A percentile compares a stretch with the other conserved stretches of the same genome.
Evolutionary conservation across 2,329 filamentous ascomycete species (phyloP).

Genomic region (Talaromyces marneffei): DNA sequence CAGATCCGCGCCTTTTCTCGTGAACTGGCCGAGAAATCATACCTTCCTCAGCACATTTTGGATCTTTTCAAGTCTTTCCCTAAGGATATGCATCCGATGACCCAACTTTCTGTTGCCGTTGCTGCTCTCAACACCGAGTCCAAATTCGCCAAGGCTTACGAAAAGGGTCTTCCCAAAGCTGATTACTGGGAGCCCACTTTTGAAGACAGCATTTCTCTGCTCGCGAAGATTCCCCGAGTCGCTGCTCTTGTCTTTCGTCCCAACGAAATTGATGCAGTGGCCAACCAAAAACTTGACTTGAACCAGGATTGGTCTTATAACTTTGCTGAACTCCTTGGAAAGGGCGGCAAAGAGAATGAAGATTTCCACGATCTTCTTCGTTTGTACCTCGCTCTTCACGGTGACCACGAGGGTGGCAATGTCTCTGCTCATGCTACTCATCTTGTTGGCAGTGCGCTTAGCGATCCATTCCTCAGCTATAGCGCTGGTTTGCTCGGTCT

Average conservation of each 20-base stretch:
- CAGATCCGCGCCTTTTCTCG: constrained; percentile 79
- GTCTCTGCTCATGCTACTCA: constrained; percentile 95
- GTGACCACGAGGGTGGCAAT: constrained; percentile 96
- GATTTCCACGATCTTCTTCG: constrained; percentile 82
- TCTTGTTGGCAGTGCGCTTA: constrained; percentile 87
- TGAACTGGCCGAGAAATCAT: constrained; percentile 79
- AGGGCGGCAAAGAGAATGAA: constrained; percentile 70
- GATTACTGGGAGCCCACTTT: constrained; percentile 99
- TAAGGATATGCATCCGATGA: constrained; percentile 91
- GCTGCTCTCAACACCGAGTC: constrained; percentile 94
- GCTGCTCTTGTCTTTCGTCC: constrained; percentile 96
- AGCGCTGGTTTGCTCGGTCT: constrained; percentile 92
- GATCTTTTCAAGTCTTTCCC: constrained; percentile 89
- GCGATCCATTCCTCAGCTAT: constrained; percentile 93
- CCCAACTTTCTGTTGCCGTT: constrained; percentile 90
- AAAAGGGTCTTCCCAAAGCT: constrained; percentile 82
- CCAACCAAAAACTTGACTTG: constrained; percentile 66
- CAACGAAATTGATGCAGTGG: constrained; percentile 69
- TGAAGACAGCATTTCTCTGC: constrained; percentile 85
- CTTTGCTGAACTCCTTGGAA: constrained; percentile 93
- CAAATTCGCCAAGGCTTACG: constrained; percentile 88
- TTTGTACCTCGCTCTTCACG: constrained; percentile 91
- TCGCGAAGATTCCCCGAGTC: constrained; percentile 94
- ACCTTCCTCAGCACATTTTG: constrained; percentile 74
- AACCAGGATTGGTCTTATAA: constrained; percentile 98